Base-by-base conservation (phyloP, 169 alveolate genomes). In the Cryptosporidium sp. region DNA sequence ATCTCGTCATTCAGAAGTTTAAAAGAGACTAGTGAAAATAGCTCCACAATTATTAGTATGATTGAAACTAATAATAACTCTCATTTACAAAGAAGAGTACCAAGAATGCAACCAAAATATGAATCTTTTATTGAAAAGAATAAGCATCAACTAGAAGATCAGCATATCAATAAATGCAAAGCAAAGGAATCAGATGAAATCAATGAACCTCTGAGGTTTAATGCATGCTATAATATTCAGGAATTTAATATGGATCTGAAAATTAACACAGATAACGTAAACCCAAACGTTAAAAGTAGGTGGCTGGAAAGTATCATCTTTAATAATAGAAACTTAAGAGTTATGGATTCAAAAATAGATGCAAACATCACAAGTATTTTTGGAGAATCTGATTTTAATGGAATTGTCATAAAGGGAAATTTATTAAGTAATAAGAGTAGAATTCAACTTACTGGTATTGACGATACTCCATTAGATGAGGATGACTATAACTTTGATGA, bases 401-500 rank as follows among this genome's bases (percentile, higher is more conserved):
- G 70, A 6, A 62, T 80, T 21, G 62, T 39, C 29, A 35, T 80
- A 1, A n/a, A 43, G 8, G 18, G 89, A n/a, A 59, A 65, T 45
- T 26, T 80, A 21, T 26, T 73, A 23, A 29, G 9, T 10, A 55
- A 37, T 23, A 73, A 50, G 16, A 73, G 21, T 14, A 73, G 55
- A 23, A 12, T 80, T 14, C 59, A 65, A 48, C 45, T 80, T 41
- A 14, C 75, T 35, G 61, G n/a, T 18, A 23, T 14, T 80, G 35
- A 80, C 37, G 50, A 48, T n/a, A 29, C 18, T 26, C n/a, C 39
- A 12, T 23, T 62, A 14, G 89, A 80, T 59, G 75, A 80, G 10
- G 89, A 62, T 31, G 68, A 80, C 26, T 80, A 80, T 29, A 62
- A 80, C 33, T 65, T 80, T 59, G 89, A 80, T 39, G 89, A 80